Evolutionary conservation across 805 yeast genomes (phyloP).

Genomic region (Dipodascus albidus): DNA sequence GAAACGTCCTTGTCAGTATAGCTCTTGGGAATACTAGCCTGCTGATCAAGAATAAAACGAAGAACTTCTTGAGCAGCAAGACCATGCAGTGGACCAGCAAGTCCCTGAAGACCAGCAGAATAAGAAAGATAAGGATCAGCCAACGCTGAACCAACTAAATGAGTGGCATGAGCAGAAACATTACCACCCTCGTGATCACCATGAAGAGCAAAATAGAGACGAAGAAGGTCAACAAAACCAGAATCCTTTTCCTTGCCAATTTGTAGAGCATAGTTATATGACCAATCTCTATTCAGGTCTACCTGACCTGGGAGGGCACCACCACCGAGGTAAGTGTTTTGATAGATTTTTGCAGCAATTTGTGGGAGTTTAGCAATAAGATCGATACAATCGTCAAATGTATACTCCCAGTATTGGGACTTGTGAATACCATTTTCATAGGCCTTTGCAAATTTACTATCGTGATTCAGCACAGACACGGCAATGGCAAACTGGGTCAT

Average conservation of each 20-base stretch:
- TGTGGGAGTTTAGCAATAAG: slow-evolving; percentile 65
- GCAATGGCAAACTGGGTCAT: slow-evolving; percentile 78
- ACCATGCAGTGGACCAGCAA: slow-evolving; percentile 82
- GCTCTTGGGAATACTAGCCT: slow-evolving; percentile 30
- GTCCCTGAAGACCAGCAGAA: slow-evolving; percentile 70
- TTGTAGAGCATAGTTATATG: slow-evolving; percentile 55
- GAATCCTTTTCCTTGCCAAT: slow-evolving; percentile 43
- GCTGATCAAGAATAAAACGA: slow-evolving; percentile 57
- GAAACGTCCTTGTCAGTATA: slow-evolving; percentile 37
- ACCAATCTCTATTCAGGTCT: slow-evolving; percentile 51
- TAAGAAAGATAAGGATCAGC: slow-evolving; percentile 66
- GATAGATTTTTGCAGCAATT: slow-evolving; percentile 64
- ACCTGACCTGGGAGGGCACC: slow-evolving; percentile 41
- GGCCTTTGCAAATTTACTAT: slow-evolving; percentile 59
- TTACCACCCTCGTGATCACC: slow-evolving; percentile 81
- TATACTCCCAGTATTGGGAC: slow-evolving; percentile 63
- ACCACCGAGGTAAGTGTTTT: slow-evolving; percentile 47
- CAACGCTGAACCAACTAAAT: slow-evolving; percentile 71
- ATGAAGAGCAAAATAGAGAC: slow-evolving; percentile 65
- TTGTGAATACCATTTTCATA: slow-evolving; percentile 62
- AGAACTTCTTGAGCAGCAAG: slow-evolving; percentile 80
- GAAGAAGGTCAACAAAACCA: slow-evolving; percentile 54
- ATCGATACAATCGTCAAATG: slow-evolving; percentile 58
- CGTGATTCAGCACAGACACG: slow-evolving; percentile 59
- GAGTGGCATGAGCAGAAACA: slow-evolving; percentile 74